phyloP scores from a whole-genome alignment of 139 green algal genomes.

The Coelastrella sp. region DNA sequence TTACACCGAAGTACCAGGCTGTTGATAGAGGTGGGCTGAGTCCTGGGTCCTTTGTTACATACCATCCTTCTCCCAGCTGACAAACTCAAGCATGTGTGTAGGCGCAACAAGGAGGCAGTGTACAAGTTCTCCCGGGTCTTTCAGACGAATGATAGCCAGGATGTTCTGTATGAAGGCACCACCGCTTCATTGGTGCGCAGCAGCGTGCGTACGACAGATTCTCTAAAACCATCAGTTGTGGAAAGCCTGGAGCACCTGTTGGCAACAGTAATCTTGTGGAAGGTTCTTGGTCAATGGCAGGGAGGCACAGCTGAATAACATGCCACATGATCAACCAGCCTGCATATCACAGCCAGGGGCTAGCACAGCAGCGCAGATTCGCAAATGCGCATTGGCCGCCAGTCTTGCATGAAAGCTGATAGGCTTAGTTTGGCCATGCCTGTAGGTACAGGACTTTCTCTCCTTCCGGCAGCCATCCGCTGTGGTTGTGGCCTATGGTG shows the following conservation, averaged over 20 bases:
- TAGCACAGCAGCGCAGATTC: too few species aligned
- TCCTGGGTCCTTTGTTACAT: background rate
- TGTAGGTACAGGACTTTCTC: constrained; percentile 57
- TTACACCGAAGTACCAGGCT: background rate
- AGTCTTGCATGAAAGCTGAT: background rate
- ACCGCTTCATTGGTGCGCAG: constrained; percentile 57
- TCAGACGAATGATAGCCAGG: constrained; percentile 58
- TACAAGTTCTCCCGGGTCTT: constrained; percentile 78
- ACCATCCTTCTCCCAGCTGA: background rate
- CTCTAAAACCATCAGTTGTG: too few species aligned
- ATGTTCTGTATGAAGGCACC: constrained; percentile 59
- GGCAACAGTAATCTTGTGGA: too few species aligned
- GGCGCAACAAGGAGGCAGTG: constrained; percentile 46
- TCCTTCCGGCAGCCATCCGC: constrained; percentile 35
- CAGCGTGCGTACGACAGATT: too few species aligned
- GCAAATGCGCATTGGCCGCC: too few species aligned
- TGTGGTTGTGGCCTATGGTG: constrained; percentile 87
- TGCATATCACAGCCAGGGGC: too few species aligned
- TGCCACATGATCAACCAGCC: too few species aligned
- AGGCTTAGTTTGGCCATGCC: background rate
- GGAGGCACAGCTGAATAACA: too few species aligned
- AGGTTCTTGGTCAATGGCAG: too few species aligned
- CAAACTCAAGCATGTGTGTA: background rate
- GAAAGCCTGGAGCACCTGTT: too few species aligned
- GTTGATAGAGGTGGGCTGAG: background rate